phyloP scores from a whole-genome alignment of 2,329 filamentous ascomycete genomes.

The Verticillium albo-atrum region DNA sequence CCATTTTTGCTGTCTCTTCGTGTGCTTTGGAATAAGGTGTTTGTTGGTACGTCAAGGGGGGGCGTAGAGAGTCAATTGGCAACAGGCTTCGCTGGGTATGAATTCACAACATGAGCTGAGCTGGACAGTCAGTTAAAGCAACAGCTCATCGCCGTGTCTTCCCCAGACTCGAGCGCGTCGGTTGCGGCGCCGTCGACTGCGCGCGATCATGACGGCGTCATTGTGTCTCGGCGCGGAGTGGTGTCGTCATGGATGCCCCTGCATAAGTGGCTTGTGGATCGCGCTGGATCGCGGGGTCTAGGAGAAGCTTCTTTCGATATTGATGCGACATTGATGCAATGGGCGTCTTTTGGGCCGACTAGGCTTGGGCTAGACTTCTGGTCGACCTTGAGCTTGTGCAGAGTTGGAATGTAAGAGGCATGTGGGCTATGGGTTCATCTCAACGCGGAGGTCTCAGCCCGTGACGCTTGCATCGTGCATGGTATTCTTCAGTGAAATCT shows the following conservation, averaged over 20 bases:
- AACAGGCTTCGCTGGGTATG: too few relatives aligned
- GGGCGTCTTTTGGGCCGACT: not conserved
- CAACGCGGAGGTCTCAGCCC: not conserved
- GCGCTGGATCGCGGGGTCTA: not conserved
- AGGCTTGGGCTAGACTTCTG: not conserved
- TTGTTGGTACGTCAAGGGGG: too few relatives aligned
- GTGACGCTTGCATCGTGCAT: not conserved
- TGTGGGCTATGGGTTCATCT: not conserved
- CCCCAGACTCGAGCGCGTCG: not conserved
- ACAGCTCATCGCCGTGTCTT: too few relatives aligned
- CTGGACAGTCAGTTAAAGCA: too few relatives aligned
- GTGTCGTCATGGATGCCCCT: slow-evolving; percentile 16
- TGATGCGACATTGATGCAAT: not conserved
- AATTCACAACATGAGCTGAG: too few relatives aligned
- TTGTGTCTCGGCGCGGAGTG: slow-evolving; percentile 8
- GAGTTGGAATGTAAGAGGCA: not conserved
- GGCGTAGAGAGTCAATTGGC: too few relatives aligned
- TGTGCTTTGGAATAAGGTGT: not conserved
- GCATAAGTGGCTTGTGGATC: slow-evolving; percentile 11
- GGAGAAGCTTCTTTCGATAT: not conserved
- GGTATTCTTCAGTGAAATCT: not conserved
- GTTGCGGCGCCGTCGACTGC: slow-evolving; percentile 3
- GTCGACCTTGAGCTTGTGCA: not conserved
- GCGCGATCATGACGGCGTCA: slow-evolving; percentile 5
- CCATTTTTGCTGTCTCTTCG: slow-evolving; percentile 5